Conservation (phyloP, 2,329 filamentous ascomycete species). For the Orbilia quercus region DNA sequence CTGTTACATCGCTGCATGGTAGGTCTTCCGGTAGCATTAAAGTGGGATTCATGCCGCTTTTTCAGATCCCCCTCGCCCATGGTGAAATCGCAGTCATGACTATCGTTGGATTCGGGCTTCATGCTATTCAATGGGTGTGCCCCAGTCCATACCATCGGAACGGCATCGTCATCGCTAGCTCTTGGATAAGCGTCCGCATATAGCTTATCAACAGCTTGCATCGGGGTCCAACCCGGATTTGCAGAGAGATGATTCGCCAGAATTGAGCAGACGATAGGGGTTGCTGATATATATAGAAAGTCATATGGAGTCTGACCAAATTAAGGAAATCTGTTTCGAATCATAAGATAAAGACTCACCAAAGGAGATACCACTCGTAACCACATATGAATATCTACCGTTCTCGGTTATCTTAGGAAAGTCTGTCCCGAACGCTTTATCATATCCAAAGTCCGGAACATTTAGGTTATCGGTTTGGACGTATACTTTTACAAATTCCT, state of each 20-base stretch:
- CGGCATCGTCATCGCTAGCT: not conserved
- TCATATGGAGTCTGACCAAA: no score
- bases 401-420: no score
- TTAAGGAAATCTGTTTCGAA: slow-evolving; percentile 60
- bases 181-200: slow-evolving; percentile 8
- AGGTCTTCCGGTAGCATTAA: no score
- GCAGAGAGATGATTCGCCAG: slow-evolving; percentile 9
- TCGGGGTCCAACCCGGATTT: slow-evolving; percentile 1
- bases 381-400: no score
- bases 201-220: slow-evolving; percentile 6
- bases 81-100: no score
- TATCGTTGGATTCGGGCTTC: no score
- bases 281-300: not conserved
- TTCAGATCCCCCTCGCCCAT: no score
- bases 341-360: slow-evolving; percentile 59
- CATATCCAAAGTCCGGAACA: slow-evolving; percentile 8
- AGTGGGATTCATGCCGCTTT: no score
- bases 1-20: no score
- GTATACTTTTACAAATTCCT: slow-evolving; percentile 27
- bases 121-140: no score
- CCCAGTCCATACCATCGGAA: slow-evolving; percentile 11
- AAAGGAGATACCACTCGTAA: slow-evolving; percentile 8
- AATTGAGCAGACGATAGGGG: slow-evolving; percentile 1
- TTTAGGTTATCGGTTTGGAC: not conserved
- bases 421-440: not conserved